phyloP scores from a whole-genome alignment of 2,329 filamentous ascomycete genomes.

The Herpotrichia juniperi region DNA sequence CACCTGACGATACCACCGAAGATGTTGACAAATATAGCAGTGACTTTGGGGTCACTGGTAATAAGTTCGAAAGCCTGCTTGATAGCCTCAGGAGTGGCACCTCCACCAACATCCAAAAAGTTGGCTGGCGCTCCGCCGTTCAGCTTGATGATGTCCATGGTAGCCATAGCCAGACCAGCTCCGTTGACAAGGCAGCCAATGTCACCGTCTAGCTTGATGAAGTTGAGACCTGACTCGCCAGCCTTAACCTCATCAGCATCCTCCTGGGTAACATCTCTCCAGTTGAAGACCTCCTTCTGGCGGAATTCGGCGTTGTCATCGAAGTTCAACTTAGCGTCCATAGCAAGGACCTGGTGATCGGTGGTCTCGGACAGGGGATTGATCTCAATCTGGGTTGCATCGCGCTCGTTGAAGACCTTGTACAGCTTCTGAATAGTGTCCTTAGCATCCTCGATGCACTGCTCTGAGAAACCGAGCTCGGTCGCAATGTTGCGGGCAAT shows the following conservation, averaged over 20 bases:
- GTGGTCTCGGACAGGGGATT: slow-evolving; percentile 98
- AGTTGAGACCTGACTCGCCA: slow-evolving; percentile 92
- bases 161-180: slow-evolving; percentile 98
- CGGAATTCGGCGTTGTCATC: slow-evolving; percentile 99
- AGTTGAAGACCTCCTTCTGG: slow-evolving; percentile 93
- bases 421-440: slow-evolving; percentile 98
- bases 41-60: slow-evolving; percentile 97
- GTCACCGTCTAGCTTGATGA: slow-evolving; percentile 99
- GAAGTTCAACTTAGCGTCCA: slow-evolving; percentile 99
- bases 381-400: slow-evolving; percentile 99
- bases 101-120: slow-evolving; percentile 98
- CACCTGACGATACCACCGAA: slow-evolving; percentile 99
- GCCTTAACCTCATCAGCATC: slow-evolving; percentile 98
- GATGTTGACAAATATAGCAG: slow-evolving; percentile 99
- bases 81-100: slow-evolving; percentile 95
- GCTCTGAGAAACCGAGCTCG: slow-evolving; percentile 95
- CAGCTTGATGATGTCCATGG: slow-evolving; percentile 99
- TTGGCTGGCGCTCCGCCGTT: slow-evolving; percentile 96
- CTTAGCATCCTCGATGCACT: slow-evolving; percentile 95
- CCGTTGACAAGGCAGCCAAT: slow-evolving; percentile 99
- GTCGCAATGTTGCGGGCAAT: slow-evolving; percentile 88
- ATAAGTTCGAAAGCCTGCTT: slow-evolving; percentile 98
- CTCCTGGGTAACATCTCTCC: slow-evolving; percentile 94
- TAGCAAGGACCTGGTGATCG: slow-evolving; percentile 96
- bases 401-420: slow-evolving; percentile 97